Evolutionary conservation across 176 grass and related monocot genomes (phyloP).

Genomic region (Triticum dicoccoides): DNA sequence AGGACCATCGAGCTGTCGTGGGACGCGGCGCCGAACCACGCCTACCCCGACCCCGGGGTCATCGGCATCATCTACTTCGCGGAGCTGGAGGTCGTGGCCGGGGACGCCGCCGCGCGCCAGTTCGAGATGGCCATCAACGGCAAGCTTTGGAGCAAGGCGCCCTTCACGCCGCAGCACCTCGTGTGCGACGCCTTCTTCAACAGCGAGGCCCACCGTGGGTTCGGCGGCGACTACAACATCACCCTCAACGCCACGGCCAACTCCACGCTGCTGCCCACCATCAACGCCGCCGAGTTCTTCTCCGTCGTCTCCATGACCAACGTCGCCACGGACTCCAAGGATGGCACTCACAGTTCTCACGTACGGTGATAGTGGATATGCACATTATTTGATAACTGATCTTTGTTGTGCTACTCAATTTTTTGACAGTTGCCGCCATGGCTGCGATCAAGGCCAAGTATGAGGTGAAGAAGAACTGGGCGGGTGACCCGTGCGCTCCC

Average conservation of each 20-base stretch:
- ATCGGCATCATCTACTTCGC: constrained; percentile 26
- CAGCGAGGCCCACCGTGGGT: no score
- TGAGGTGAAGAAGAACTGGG: no score
- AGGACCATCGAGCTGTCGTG: constrained; percentile 28
- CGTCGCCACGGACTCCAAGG: constrained; percentile 28
- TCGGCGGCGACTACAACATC: constrained; percentile 10
- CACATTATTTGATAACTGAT: no score
- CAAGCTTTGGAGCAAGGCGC: background rate
- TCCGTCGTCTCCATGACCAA: constrained; percentile 1
- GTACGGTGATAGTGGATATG: no score
- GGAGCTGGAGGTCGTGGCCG: constrained; percentile 17
- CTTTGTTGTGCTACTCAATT: no score
- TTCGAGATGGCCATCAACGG: constrained; percentile 30
- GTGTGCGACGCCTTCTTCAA: background rate
- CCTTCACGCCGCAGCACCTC: constrained; percentile 8
- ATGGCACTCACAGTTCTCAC: constrained; percentile 1
- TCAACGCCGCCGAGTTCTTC: constrained; percentile 48
- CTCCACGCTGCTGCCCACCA: constrained; percentile 40
- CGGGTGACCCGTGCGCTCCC: no score
- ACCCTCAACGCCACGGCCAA: constrained; percentile 21
- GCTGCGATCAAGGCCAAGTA: no score
- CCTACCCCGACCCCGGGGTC: background rate
- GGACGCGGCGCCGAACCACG: background rate
- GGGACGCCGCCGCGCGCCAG: background rate
- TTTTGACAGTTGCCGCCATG: no score